Evolutionary conservation across 108 stramenopile species (phyloP), one percentile per base, ranked within the genome.

Genomic region (Skeletonema potamos): DNA sequence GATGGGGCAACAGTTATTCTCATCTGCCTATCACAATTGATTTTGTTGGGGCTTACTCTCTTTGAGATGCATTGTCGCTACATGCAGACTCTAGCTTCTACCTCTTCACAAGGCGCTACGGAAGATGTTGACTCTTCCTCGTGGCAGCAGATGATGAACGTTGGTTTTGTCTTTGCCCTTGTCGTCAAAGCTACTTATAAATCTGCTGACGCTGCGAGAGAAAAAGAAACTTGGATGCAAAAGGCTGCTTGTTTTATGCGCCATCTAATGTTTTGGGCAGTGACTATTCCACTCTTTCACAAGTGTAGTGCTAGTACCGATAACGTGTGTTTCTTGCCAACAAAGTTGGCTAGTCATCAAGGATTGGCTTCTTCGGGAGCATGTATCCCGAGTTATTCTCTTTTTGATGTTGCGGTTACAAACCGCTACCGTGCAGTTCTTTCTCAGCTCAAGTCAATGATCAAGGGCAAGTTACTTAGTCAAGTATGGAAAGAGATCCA

Each of bases 381-480:
- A 20, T 54, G 39, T 20, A 68, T 58, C 28, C 78, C 78, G 0
- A 41, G 55, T 20, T 80, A 80, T 73, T 80, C 79, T 7, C 20
- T 44, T 0, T 11, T 70, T 2, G 79, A 80, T 48, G 13, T 73
- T 1, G 39, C 66, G 3, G 67, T 20, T 8, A 37, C 26, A 55
- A 56, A 54, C 27, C 37, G 57, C 8, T 80, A 73, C 61, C 27
- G 54, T 27, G 17, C 39, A 37, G n/a, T 41, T 8, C 33, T 28
- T 15, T 28, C 36, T 20, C 13, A 65, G 20, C 27, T 69, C 62
- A 73, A 58, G 60, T 28, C 32, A 12, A 4, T 65, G 8, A 27
- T 69, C 62, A 80, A 63, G 41, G 37, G 65, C 32, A 69, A 70
- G 56, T 54, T 79, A 24, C 60, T 60, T 43, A 65, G 32, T 17